Percentiles rank a stretch among this genome's conserved stretches.
These are phyloP conservation scores for Tuber brumale DNA, from an alignment of 495 filamentous ascomycete genomes.

Conservation along the genomic window DNA sequence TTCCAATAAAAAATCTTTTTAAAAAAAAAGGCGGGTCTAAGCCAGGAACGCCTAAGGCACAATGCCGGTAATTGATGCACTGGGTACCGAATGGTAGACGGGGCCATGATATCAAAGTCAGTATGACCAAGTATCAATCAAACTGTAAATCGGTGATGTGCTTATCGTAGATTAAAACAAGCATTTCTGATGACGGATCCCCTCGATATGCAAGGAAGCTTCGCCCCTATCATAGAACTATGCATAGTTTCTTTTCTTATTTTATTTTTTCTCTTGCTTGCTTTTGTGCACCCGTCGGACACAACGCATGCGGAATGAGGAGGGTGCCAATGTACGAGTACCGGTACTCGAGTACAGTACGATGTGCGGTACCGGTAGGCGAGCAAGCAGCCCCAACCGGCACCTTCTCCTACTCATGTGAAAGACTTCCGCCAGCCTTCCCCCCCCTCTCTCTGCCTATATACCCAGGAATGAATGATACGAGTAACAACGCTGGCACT, in stretches of 20 bases:
- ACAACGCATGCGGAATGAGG: neutral
- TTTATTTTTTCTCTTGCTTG: slow-evolving; percentile 7
- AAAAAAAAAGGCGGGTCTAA: neutral
- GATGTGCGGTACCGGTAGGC: neutral
- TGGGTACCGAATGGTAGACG: neutral
- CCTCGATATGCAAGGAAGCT: slow-evolving; percentile 3
- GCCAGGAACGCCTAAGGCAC: neutral
- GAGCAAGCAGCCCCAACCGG: neutral
- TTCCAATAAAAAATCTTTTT: neutral
- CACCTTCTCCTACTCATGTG: neutral
- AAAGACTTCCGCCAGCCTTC: neutral
- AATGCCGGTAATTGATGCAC: neutral
- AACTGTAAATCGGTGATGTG: neutral
- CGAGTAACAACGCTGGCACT: neutral
- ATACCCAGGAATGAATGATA: neutral
- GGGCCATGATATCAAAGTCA: neutral
- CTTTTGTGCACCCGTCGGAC: slow-evolving; percentile 19
- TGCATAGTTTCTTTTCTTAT: slow-evolving; percentile 7
- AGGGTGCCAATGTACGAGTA: neutral
- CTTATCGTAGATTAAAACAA: neutral
- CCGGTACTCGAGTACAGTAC: too few species aligned
- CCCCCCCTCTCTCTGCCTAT: neutral
- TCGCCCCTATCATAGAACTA: neutral
- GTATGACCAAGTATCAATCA: neutral
- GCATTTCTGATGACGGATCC: neutral